phyloP scores from a whole-genome alignment of 129 eudicot genomes.

The Artemisia argyi region DNA sequence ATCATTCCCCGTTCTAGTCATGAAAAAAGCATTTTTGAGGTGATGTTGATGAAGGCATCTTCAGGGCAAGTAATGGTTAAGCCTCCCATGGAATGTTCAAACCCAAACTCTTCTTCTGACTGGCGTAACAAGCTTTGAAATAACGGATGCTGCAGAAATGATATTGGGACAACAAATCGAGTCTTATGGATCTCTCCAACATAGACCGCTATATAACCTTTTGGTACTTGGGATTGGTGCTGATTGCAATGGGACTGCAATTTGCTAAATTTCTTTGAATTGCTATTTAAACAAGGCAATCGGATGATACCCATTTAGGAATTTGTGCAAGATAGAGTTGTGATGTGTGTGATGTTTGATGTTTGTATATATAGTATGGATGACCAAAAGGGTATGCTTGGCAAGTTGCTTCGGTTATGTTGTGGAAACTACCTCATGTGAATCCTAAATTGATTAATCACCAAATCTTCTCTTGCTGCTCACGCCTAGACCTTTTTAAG shows the following conservation, averaged over 20 bases:
- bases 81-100: constrained; percentile 56
- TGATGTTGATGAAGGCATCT: constrained; percentile 32
- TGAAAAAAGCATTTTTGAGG: constrained; percentile 18
- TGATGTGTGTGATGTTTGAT: background rate
- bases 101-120: constrained; percentile 42
- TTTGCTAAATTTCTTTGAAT: constrained; percentile 8
- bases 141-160: constrained; percentile 41
- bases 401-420: constrained; percentile 11
- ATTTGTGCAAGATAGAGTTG: background rate
- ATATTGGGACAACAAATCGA: constrained; percentile 44
- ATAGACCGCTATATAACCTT: constrained; percentile 55
- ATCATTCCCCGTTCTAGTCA: background rate
- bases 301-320: constrained; percentile 19
- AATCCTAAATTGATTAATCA: constrained; percentile 12
- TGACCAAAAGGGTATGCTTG: constrained; percentile 10
- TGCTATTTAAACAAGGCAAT: constrained; percentile 10
- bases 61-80: constrained; percentile 54
- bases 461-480: constrained; percentile 25
- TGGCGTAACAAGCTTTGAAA: constrained; percentile 48
- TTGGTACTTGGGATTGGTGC: constrained; percentile 30
- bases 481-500: constrained; percentile 20
- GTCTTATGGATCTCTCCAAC: constrained; percentile 44
- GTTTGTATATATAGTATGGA: constrained; percentile 17
- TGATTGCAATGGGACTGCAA: constrained; percentile 14
- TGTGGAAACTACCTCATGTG: constrained; percentile 19